Evolutionary conservation across 495 filamentous ascomycete species (phyloP).

Genomic region (Annulohypoxylon moriforme): DNA sequence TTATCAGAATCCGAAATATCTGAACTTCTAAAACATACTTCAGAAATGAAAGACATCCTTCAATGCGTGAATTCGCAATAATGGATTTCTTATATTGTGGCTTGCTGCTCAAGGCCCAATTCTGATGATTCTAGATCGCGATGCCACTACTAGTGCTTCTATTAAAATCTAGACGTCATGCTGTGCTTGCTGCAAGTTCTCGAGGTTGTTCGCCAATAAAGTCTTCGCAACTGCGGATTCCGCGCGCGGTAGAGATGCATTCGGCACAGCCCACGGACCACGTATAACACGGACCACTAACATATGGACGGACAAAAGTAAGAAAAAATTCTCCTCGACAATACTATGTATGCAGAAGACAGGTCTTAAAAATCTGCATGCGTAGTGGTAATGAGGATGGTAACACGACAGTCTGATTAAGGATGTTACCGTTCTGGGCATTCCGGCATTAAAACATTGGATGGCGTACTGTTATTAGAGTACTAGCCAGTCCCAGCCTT

Average conservation of each 20-base stretch:
- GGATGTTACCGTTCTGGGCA: constrained; percentile 35
- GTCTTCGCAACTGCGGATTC: constrained; percentile 7
- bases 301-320: constrained; percentile 17
- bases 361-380: constrained; percentile 35
- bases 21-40: neutral
- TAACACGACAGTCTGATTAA: constrained; percentile 31
- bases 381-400: constrained; percentile 33
- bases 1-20: constrained; percentile 6
- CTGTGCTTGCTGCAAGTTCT: constrained; percentile 16
- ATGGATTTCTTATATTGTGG: constrained; percentile 24
- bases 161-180: constrained; percentile 30
- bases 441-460: constrained; percentile 26
- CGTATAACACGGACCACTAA: neutral
- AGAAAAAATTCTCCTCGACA: constrained; percentile 32
- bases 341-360: constrained; percentile 17
- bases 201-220: constrained; percentile 19
- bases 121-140: constrained; percentile 2
- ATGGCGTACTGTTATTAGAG: neutral
- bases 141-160: constrained; percentile 3
- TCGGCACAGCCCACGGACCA: constrained; percentile 13
- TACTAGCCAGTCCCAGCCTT: constrained; percentile 34
- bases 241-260: constrained; percentile 6
- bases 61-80: constrained; percentile 5
- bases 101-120: constrained; percentile 25
- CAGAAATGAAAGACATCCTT: constrained; percentile 8